Evolutionary conservation across 2,329 filamentous ascomycete genomes (phyloP), one percentile per base, ranked within the genome.

Genomic region (Davidsoniella virescens): DNA sequence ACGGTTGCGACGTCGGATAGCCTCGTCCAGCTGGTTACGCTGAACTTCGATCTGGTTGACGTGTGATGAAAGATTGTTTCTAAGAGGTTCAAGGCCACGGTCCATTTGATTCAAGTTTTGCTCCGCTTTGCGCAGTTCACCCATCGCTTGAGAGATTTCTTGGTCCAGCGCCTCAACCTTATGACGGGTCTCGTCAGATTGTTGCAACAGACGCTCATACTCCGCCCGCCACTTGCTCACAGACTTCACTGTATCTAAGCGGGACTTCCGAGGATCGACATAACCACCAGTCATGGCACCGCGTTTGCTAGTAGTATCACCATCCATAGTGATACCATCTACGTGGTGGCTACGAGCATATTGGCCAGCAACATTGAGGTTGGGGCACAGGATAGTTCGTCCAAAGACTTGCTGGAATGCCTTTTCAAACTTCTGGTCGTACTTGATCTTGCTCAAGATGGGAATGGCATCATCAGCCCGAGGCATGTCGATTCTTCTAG

Each of bases 321-420:
- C 92, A 52, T 96, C 88, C 3, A 86, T 84, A 0, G 92, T 98
- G 56, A 98, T 94, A 33, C 87, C 88, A 58, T 87, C 87, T 20
- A 96, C 80, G 16, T 84, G 84, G 59, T 96, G 90, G 58, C 84
- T 94, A 59, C 90, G 79, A 18, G 92, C 86, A 62, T 95, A 95
- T 60, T 95, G 87, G 10, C 84, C 78, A 44, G 88, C 92, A 52
- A 94, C 78, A 45, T 84, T 78, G 55, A 98, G 69, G 57, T 87
- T 94, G 2, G 90, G 88, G 57, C 92, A 96, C 51, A 98, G 83
- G 48, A 98, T 87, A 0, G 87, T 92, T 64, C 87, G 93, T 44
- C 88, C 92, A 65, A 98, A 98, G 0, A 98, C 87, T 61, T 95
- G 88, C 60, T 85, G 80, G 63, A 98, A 92, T 0, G 92, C 92